Conservation (phyloP, 805 yeast species). For the Saccharomycopsis sp. region DNA sequence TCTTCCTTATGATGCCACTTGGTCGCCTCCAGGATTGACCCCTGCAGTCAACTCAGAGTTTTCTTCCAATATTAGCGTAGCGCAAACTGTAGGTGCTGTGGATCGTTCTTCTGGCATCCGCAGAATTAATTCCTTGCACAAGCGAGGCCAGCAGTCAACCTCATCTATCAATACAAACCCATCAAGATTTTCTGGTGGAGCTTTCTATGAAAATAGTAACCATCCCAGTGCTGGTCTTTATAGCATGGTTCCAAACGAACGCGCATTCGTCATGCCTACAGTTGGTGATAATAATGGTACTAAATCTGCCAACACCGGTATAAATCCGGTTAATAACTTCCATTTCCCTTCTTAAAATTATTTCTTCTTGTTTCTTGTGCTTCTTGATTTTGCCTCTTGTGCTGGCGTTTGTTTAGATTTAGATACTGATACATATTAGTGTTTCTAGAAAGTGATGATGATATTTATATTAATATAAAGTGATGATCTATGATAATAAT, state of each 20-base stretch:
- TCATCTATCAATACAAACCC: slow-evolving; percentile 9
- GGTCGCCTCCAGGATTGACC: slow-evolving; percentile 46
- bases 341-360: neutral
- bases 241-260: neutral
- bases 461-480: too few species aligned
- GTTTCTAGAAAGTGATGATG: too few species aligned
- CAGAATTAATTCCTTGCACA: slow-evolving; percentile 8
- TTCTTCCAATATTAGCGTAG: too few species aligned
- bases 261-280: neutral
- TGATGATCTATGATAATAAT: too few species aligned
- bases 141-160: slow-evolving; percentile 18
- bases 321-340: neutral
- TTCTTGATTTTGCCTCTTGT: too few species aligned
- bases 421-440: too few species aligned
- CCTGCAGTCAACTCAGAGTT: slow-evolving; percentile 3
- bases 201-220: neutral
- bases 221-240: neutral
- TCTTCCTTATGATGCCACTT: slow-evolving; percentile 43
- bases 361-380: too few species aligned
- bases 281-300: neutral
- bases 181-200: neutral
- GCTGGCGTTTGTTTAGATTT: too few species aligned
- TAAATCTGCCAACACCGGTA: neutral
- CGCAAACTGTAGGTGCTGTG: too few species aligned
- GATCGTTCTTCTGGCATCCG: neutral